Evolutionary conservation across 495 filamentous ascomycete genomes (phyloP), one percentile per base, ranked within the genome.

Genomic region (Hypoxylon lenormandii): DNA sequence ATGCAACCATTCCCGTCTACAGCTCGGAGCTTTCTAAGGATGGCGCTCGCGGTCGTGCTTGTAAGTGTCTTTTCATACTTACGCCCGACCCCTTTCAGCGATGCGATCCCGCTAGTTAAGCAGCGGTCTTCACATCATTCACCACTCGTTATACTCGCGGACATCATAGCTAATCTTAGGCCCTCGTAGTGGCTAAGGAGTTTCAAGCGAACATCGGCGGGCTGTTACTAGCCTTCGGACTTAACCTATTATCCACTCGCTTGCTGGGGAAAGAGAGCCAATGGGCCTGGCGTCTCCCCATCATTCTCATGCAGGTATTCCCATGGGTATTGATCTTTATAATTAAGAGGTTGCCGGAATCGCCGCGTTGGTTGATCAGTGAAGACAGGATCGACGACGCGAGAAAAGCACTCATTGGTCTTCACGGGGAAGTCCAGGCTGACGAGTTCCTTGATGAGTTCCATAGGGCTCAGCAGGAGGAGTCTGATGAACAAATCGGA

Each of bases 171-270:
- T 63, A 8, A 63, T 38, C 26, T 28, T 3, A 49, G 10, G 19
- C 23, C 0, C 55, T 22, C 18, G 30, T 6, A 70, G 66, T 87
- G 59, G 83, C 84, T 1, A 79, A 87, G 59, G 84, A 87, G 59
- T 87, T 87, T 58, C 86, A 86, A 59, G 82, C 78, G 54, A 88
- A 88, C 55, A 87, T 88, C 66, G 82, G 85, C 52, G 84, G 86
- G 16, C 70, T 88, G 4, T 76, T 85, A 45, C 80, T 84, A 80
- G 86, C 85, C 8, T 87, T 85, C 57, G 74, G 69, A 0, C 81
- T 83, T 66, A 83, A 82, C 47, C 61, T 80, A 5, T 70, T 52
- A 3, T 73, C 81, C 38, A 82, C 80, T 37, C 33, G 69, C n/a
- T 45, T 13, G 4, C 65, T 82, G 0, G 76, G 79, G 0, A 80